phyloP scores from a whole-genome alignment of 2,329 filamentous ascomycete genomes.

The Pestalotiopsis sp. region DNA sequence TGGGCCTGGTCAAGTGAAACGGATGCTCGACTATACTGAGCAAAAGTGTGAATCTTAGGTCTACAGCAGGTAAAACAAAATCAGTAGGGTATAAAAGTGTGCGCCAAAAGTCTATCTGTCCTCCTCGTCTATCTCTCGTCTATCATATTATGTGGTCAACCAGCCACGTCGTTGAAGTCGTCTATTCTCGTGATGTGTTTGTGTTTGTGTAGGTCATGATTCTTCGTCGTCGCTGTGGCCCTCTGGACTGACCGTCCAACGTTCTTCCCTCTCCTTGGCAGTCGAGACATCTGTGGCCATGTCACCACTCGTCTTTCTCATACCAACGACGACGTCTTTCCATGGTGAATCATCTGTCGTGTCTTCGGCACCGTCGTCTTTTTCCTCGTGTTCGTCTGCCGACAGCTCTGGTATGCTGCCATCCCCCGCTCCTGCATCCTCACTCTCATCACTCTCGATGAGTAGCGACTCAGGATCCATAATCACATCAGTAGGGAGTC shows the following conservation, averaged over 20 bases:
- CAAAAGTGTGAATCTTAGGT: background rate
- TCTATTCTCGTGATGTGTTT: background rate
- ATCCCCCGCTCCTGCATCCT: conserved; percentile 13
- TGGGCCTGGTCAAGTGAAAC: background rate
- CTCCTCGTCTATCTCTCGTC: background rate
- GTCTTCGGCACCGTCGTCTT: conserved; percentile 18
- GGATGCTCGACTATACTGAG: background rate
- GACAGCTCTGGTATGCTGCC: conserved; percentile 13
- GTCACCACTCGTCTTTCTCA: conserved; percentile 17
- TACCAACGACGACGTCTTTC: conserved; percentile 21
- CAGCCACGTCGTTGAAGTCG: background rate
- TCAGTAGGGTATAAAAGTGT: conserved; percentile 1
- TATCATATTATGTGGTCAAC: conserved; percentile 2
- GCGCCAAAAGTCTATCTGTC: background rate
- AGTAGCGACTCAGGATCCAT: conserved; percentile 34
- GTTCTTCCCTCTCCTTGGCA: conserved; percentile 16
- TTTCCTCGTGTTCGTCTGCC: conserved; percentile 5
- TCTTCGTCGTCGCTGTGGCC: background rate
- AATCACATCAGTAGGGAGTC: conserved; percentile 30
- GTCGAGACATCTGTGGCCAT: conserved; percentile 16
- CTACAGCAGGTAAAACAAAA: background rate
- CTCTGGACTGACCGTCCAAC: conserved; percentile 11
- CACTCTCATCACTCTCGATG: conserved; percentile 18
- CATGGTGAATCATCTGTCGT: conserved; percentile 19
- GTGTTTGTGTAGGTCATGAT: background rate